phyloP scores from a whole-genome alignment of 2,329 filamentous ascomycete species.

The Phyllosticta citrichinensis region DNA sequence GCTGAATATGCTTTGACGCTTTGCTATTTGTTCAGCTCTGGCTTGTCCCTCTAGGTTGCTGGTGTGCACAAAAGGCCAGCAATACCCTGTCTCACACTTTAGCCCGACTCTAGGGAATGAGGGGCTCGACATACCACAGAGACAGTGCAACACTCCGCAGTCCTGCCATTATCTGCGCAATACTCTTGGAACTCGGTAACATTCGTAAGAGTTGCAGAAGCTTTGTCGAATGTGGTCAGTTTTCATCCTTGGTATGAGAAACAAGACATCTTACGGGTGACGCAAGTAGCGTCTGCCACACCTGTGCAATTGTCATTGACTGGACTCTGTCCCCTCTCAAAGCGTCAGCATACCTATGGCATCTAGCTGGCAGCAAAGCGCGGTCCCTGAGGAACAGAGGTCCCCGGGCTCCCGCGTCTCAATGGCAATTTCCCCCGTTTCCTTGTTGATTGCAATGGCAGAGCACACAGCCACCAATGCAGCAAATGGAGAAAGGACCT shows the following conservation, averaged over 20 bases:
- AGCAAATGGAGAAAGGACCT: background rate
- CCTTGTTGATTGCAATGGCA: background rate
- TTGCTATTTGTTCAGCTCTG: background rate
- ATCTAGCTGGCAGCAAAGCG: conserved; percentile 8
- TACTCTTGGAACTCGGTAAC: background rate
- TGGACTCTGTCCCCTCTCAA: background rate
- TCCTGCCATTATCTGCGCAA: conserved; percentile 1
- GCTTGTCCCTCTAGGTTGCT: background rate
- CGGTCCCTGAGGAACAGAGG: conserved; percentile 3
- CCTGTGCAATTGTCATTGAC: background rate
- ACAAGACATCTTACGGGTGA: background rate
- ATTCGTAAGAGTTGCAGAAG: background rate
- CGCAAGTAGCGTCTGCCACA: conserved; percentile 4
- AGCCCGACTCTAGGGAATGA: background rate
- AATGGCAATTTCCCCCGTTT: background rate
- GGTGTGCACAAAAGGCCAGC: conserved; percentile 4
- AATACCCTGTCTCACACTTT: background rate
- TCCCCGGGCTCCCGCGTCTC: background rate
- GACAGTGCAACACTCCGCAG: conserved; percentile 7
- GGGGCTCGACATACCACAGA: background rate
- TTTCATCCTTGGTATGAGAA: background rate
- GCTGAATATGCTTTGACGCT: background rate
- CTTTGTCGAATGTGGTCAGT: background rate
- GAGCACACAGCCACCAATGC: background rate
- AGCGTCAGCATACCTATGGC: background rate